These are phyloP conservation scores for Alternaria postmessia DNA, from an alignment of 2,329 filamentous ascomycete genomes.

Conservation along the genomic window DNA sequence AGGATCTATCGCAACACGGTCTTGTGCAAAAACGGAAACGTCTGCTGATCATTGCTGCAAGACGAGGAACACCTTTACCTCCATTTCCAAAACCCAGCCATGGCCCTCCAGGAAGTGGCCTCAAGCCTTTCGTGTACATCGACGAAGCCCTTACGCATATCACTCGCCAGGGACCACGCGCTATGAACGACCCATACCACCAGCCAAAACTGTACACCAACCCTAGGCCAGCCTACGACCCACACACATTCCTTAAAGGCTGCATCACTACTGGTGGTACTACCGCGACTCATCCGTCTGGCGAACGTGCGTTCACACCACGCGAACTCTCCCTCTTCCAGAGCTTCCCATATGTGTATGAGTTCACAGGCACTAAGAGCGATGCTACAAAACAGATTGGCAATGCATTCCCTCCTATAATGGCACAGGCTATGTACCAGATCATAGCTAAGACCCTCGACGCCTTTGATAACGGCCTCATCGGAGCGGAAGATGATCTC, in stretches of 20 bases:
- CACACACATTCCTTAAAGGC: background rate
- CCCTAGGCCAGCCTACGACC: background rate
- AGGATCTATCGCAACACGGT: too few relatives aligned
- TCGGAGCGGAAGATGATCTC: constrained; percentile 35
- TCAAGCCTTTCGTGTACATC: constrained; percentile 32
- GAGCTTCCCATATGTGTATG: constrained; percentile 21
- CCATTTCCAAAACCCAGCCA: constrained; percentile 40
- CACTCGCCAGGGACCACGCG: too few relatives aligned
- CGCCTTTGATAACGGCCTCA: constrained; percentile 37
- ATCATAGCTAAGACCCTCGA: constrained; percentile 21
- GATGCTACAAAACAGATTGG: constrained; percentile 30
- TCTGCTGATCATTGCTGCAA: constrained; percentile 38
- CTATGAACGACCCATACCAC: constrained; percentile 28
- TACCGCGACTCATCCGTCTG: constrained; percentile 23
- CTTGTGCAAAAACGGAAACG: constrained; percentile 12
- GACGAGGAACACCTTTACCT: constrained; percentile 34
- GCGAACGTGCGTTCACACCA: constrained; percentile 24
- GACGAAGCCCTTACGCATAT: constrained; percentile 24
- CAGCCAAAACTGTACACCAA: constrained; percentile 7
- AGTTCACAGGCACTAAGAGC: constrained; percentile 13
- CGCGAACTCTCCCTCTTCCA: constrained; percentile 32
- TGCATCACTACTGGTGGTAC: constrained; percentile 32
- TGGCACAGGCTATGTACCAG: constrained; percentile 19
- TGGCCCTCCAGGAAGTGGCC: constrained; percentile 29
- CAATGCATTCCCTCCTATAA: constrained; percentile 32